A percentile compares a stretch with the other conserved stretches of the same genome.
Evolutionary conservation across 306 rosid genomes (phyloP).

Genomic region (Fragaria iinumae): DNA sequence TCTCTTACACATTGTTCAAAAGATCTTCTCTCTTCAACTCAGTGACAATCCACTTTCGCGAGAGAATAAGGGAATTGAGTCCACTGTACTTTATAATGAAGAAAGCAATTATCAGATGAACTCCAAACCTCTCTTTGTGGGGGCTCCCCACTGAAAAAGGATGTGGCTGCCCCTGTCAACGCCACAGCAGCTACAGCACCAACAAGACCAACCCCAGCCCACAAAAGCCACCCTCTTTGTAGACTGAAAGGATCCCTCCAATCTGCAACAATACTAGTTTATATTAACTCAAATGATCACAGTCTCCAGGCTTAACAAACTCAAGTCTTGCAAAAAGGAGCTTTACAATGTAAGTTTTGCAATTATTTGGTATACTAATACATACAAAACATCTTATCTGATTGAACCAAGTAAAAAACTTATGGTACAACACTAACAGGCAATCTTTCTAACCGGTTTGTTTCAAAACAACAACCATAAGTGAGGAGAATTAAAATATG

Average conservation of each 20-base stretch:
- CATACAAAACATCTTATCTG: background rate
- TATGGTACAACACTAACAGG: background rate
- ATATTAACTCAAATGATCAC: constrained; percentile 18
- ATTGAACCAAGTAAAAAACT: background rate
- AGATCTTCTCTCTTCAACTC: background rate
- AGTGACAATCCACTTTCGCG: background rate
- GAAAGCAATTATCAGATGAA: background rate
- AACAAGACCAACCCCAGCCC: constrained; percentile 90
- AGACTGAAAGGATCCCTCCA: constrained; percentile 74
- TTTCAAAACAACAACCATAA: background rate
- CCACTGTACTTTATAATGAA: constrained; percentile 6
- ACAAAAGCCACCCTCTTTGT: constrained; percentile 90
- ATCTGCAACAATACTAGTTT: constrained; percentile 51
- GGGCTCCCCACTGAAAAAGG: constrained; percentile 63
- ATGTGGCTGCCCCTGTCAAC: constrained; percentile 63
- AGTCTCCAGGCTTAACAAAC: constrained; percentile 15
- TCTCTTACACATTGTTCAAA: background rate
- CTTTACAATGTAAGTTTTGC: background rate
- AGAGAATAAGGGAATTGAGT: background rate
- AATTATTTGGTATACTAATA: background rate
- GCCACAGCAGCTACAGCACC: constrained; percentile 74
- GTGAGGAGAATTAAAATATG: background rate
- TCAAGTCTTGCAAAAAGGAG: constrained; percentile 13
- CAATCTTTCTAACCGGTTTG: background rate
- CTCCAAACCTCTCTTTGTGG: constrained; percentile 79